These are phyloP conservation scores for Erythrobasidium hasegawianum DNA, from an alignment of 1,284 basidiomycete genomes.

Conservation along the genomic window DNA sequence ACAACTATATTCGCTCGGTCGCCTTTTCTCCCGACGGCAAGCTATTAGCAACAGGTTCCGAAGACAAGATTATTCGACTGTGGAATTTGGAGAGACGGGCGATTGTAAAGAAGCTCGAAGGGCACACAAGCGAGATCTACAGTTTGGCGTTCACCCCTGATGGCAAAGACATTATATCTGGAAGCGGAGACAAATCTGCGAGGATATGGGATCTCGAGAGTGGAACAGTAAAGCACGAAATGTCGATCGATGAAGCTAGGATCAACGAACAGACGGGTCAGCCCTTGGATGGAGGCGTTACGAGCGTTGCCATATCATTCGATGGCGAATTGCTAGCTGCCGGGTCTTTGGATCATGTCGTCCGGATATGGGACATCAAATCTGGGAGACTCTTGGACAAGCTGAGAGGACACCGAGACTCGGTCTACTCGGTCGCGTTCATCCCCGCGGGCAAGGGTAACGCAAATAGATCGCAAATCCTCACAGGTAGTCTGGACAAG, in stretches of 20 bases:
- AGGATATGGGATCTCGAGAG: constrained; percentile 78
- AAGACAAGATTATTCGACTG: constrained; percentile 76
- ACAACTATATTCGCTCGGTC: constrained; percentile 77
- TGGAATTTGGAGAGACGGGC: constrained; percentile 78
- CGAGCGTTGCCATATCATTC: constrained; percentile 72
- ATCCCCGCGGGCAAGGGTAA: constrained; percentile 62
- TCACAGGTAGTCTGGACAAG: constrained; percentile 80
- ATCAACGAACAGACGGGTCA: constrained; percentile 15
- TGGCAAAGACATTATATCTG: constrained; percentile 77
- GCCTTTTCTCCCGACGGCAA: constrained; percentile 80
- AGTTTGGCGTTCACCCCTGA: constrained; percentile 80
- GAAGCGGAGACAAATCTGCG: constrained; percentile 84
- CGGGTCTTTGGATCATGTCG: constrained; percentile 75
- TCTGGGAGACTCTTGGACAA: constrained; percentile 69
- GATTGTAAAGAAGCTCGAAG: constrained; percentile 69
- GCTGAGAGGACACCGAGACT: constrained; percentile 74
- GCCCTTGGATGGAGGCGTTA: constrained; percentile 67
- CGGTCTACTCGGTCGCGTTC: constrained; percentile 77
- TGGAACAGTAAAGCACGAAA: constrained; percentile 55
- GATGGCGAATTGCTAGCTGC: constrained; percentile 77
- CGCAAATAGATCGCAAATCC: constrained; percentile 53
- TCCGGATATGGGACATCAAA: constrained; percentile 78
- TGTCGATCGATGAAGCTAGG: constrained; percentile 49
- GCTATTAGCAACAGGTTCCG: constrained; percentile 73
- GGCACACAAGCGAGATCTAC: constrained; percentile 87